Evolutionary conservation across 352 stramenopile genomes (phyloP), one percentile per base, ranked within the genome.

Genomic region (Saprolegnia diclina): DNA sequence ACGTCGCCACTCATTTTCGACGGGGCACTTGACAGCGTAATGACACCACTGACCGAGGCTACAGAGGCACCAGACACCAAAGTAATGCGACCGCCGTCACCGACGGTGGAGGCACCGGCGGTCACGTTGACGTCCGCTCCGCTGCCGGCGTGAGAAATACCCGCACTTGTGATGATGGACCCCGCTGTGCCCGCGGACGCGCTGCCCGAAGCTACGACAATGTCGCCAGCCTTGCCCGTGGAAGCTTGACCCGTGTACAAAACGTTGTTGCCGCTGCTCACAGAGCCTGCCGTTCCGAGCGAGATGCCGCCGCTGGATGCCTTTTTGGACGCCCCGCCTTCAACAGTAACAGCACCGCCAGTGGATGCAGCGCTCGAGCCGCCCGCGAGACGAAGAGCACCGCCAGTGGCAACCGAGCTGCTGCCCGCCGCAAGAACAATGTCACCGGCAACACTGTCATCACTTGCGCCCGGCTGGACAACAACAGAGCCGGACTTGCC

Each of bases 221-320:
- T 62, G 44, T 72, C 73, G 1, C 83, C 83, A 40, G 83, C 88
- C 16, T 57, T 71, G 57, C 73, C 76, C 9, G 68, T 63, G n/a
- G 70, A 74, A 14, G 76, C 73, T 14, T 46, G 44, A 14, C 80
- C 82, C 42, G 72, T 85, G 22, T 72, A 59, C 19, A 84, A 62
- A 10, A 73, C 35, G 52, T 79, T 65, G 29, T 65, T 48, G n/a
- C 82, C 81, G 52, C 73, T 85, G 45, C 56, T 50, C 40, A 29
- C 73, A 44, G 67, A 74, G 32, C 77, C 73, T 38, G 75, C 73
- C 10, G 82, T 82, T 32, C 21, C 35, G 37, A 90, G 53, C 16
- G 65, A 68, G 32, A 90, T 64, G 29, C 74, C 59, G 38, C 81
- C 81, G 68, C 81, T 90, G 14, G 77, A 77, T 26, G 78, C 75